Evolutionary conservation across 495 filamentous ascomycete species (phyloP).

Genomic region (Penicillium roqueforti): DNA sequence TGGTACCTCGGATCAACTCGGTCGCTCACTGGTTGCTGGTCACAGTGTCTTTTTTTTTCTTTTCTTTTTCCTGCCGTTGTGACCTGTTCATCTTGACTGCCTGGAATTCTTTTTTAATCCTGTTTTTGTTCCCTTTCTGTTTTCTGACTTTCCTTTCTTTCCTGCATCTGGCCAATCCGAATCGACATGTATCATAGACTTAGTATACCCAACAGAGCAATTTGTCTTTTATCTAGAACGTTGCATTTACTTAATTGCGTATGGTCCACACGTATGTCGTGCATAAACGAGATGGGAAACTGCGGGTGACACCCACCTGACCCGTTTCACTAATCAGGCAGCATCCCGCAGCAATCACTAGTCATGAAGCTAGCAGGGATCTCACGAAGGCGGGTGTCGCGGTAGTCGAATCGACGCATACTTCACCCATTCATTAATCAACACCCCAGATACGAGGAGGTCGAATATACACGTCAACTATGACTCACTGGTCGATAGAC

Average conservation of each 20-base stretch:
- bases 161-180: constrained; percentile 27
- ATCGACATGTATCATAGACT: constrained; percentile 46
- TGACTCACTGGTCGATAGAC: not conserved
- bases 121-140: constrained; percentile 10
- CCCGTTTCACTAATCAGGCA: constrained; percentile 21
- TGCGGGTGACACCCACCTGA: constrained; percentile 11
- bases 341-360: not conserved
- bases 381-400: constrained; percentile 8
- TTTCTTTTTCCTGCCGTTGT: constrained; percentile 16
- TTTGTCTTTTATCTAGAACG: constrained; percentile 16
- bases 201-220: constrained; percentile 46
- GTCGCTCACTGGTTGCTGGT: constrained; percentile 9
- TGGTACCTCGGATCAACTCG: constrained; percentile 3
- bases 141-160: constrained; percentile 16
- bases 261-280: constrained; percentile 1
- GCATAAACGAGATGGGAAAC: constrained; percentile 1
- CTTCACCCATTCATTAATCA: not conserved
- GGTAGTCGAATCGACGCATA: constrained; percentile 3
- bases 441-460: not conserved
- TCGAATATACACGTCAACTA: not conserved
- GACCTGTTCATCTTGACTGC: constrained; percentile 13
- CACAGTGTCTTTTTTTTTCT: constrained; percentile 14
- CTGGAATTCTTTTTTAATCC: constrained; percentile 17
- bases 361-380: constrained; percentile 5
- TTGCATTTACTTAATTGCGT: not conserved